A percentile compares a stretch with the other conserved stretches of the same genome.
These are phyloP conservation scores for Hortiboletus campestris DNA, from an alignment of 768 basidiomycete species.

Conservation along the genomic window DNA sequence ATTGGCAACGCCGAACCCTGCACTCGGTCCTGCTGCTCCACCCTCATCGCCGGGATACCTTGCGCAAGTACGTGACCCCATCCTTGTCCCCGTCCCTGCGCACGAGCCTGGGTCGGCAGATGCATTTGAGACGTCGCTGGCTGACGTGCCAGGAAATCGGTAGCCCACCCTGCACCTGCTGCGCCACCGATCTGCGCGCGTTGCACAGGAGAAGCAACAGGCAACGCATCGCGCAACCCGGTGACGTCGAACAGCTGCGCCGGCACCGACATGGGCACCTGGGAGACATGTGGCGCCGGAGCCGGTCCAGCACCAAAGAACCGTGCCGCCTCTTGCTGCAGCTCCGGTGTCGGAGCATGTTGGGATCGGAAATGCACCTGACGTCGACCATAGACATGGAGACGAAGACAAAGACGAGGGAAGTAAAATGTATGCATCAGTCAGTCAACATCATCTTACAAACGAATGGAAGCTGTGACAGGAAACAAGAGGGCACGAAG, in stretches of 20 bases:
- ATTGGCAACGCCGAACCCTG: not conserved
- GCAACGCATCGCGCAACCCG: conserved; percentile 30
- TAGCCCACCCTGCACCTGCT: conserved; percentile 49
- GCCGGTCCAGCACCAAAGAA: conserved; percentile 52
- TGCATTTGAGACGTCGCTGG: conserved; percentile 16
- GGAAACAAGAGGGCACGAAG: conserved; percentile 1
- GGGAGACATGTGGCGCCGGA: conserved; percentile 28
- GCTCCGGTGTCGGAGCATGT: conserved; percentile 36
- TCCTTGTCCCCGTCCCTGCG: conserved; percentile 10
- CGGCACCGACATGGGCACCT: conserved; percentile 21
- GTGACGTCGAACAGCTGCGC: conserved; percentile 56
- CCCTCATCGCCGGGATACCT: not conserved
- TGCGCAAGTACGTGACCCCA: not conserved
- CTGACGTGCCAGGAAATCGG: conserved; percentile 50
- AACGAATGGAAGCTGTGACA: conserved; percentile 7
- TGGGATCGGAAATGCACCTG: conserved; percentile 62
- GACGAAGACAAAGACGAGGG: not conserved
- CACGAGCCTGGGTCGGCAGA: not conserved
- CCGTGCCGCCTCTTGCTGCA: conserved; percentile 64
- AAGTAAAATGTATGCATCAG: not conserved
- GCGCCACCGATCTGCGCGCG: conserved; percentile 17
- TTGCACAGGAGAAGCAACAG: conserved; percentile 12
- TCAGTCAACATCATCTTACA: not conserved
- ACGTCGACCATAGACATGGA: not conserved
- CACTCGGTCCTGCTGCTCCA: conserved; percentile 14